These are phyloP conservation scores for Lophiotrema nucula DNA, from an alignment of 495 filamentous ascomycete genomes.

Conservation along the genomic window DNA sequence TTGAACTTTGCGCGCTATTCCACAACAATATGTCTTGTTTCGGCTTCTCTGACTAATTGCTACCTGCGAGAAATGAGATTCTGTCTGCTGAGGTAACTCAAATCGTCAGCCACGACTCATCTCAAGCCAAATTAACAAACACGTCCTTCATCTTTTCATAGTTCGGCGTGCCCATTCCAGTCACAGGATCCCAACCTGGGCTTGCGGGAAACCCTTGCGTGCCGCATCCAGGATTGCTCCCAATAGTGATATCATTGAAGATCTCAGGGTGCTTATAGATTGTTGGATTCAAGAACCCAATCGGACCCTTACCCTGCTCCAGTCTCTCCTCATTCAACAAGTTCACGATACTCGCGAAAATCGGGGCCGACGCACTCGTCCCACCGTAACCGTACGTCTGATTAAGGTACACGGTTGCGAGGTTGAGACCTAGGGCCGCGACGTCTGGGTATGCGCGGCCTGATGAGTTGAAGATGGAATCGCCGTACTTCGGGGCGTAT, in stretches of 20 bases:
- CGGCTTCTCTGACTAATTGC: too few species aligned
- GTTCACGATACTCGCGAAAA: constrained; percentile 36
- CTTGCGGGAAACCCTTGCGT: constrained; percentile 36
- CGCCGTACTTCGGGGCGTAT: constrained; percentile 46
- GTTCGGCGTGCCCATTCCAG: constrained; percentile 37
- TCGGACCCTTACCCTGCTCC: constrained; percentile 29
- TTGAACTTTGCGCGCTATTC: too few species aligned
- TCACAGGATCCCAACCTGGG: constrained; percentile 41
- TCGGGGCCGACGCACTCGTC: constrained; percentile 38
- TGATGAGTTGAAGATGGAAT: constrained; percentile 56
- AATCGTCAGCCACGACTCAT: too few species aligned
- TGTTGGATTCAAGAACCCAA: constrained; percentile 45
- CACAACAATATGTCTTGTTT: too few species aligned
- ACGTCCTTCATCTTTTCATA: constrained; percentile 2
- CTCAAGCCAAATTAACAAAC: constrained; percentile 7
- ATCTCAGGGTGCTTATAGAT: constrained; percentile 35
- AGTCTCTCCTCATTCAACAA: constrained; percentile 42
- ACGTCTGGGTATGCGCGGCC: constrained; percentile 44
- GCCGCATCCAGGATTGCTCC: constrained; percentile 36
- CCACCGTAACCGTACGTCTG: constrained; percentile 32
- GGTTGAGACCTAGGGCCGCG: constrained; percentile 35
- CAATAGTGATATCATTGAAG: constrained; percentile 37
- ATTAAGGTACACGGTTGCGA: constrained; percentile 30
- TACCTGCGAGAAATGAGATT: too few species aligned
- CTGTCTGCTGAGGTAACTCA: too few species aligned